Base-by-base conservation (phyloP, 1,139 yeast species). In the Taphrina sp. region DNA sequence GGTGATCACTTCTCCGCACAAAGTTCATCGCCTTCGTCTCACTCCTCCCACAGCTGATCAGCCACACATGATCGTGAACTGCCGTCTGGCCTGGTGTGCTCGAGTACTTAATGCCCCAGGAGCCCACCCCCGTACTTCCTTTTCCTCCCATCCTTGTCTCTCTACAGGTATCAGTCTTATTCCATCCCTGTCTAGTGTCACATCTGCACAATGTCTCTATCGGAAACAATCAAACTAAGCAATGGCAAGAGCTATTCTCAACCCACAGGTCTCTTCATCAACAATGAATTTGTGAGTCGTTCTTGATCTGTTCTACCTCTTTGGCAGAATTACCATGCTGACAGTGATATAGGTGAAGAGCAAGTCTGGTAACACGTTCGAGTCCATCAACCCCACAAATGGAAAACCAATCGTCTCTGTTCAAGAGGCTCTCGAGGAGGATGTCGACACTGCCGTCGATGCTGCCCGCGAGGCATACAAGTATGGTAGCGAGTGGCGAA, bases 261-360 rank as follows among this genome's bases (percentile, higher is more conserved):
- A 69, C 95, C 94, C 61, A 74, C 85, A 10, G 95, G 95, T 59
- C 75, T 85, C 65, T 85, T 85, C 75, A 83, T 86, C 69, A 83
- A 85, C 74, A 84, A 84, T 68, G 85, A 85, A 70, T 85, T 22
- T 34, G 46, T 43, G 20, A 29, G 31, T 26, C 31, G 31, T 7
- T 26, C 31, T 26, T 26, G 10, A 26, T 26, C 31, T 26, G 31
- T 12, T 26, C 31, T 7, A 7, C 12, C 31, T 26, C 10, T 26
- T 26, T n/a, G n/a, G n/a, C n/a, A n/a, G n/a, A n/a, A n/a, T n/a
- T n/a, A n/a, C n/a, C n/a, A n/a, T n/a, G n/a, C n/a, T n/a, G n/a
- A n/a, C n/a, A n/a, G n/a, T n/a, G n/a, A n/a, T n/a, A n/a, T n/a
- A 82, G 65, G 82, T 83, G 61, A 39, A 59, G 14, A 60, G 64